Percentiles rank a stretch among this genome's conserved stretches.
These are phyloP conservation scores for Buxus sempervirens DNA, from an alignment of 164 flowering plant genomes.

Conservation along the genomic window DNA sequence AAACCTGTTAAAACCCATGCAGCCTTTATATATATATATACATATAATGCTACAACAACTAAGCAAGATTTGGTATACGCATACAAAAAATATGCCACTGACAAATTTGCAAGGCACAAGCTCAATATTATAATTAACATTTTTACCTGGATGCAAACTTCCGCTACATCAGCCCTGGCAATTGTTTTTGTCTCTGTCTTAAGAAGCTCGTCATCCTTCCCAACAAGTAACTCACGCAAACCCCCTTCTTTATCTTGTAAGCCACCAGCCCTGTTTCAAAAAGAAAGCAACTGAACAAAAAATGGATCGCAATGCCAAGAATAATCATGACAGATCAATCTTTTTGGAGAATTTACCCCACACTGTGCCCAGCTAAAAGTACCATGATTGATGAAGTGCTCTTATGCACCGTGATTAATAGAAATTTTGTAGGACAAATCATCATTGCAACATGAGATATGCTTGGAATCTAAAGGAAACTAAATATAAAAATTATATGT, in stretches of 20 bases:
- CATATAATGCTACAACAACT: no score
- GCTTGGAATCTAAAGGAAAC: neutral
- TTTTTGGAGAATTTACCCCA: neutral
- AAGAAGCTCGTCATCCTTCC: conserved; percentile 96
- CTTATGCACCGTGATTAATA: neutral
- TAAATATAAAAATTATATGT: no score
- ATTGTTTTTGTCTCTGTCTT: conserved; percentile 65
- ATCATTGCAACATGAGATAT: neutral
- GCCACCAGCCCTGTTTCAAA: conserved; percentile 82
- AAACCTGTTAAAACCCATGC: neutral
- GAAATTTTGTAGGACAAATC: no score
- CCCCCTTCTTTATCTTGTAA: conserved; percentile 96
- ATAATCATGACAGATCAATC: neutral
- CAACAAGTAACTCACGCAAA: conserved; percentile 73
- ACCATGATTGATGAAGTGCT: no score
- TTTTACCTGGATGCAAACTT: conserved; percentile 93
- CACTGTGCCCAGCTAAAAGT: neutral
- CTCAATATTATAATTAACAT: neutral
- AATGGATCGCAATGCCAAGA: conserved; percentile 1
- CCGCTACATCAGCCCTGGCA: conserved; percentile 92
- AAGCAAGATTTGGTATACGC: no score
- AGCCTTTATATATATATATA: neutral
- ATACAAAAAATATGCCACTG: no score
- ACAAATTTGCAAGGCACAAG: neutral
- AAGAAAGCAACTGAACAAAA: neutral